Evolutionary conservation across 116 monocot species (phyloP), one percentile per base, ranked within the genome.

Genomic region (Papilionanthe hybrid): DNA sequence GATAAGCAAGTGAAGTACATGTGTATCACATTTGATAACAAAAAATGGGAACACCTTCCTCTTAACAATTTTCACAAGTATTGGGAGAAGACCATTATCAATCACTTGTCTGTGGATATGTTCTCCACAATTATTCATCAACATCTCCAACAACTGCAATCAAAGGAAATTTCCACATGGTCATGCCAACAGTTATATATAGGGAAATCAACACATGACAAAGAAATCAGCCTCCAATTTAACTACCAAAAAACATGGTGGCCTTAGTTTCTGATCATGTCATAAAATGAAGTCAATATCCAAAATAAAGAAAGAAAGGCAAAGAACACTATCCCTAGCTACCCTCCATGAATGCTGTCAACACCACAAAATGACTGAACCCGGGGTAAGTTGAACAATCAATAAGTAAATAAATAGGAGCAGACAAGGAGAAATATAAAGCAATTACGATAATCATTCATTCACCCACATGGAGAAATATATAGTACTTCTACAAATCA

Each of bases 1-100:
- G 23, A 42, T 25, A 78, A 48, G 37, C 15, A 53, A 28, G 29
- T 18, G 17, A 69, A 53, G 15, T 53, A 4, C 17, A 53, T 18
- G 49, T 53, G 53, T 13, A 32, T 71, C 37, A 18, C 5, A 71
- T 13, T 15, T 37, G 18, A 73, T 29, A 44, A 43, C 42, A 44
- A 73, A 73, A 42, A 67, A 65, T 47, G 28, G 49, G 30, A 49
- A 37, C 9, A 99, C 99, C 95, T 99, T 99, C 85, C 93, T 95
- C 91, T 99, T 99, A 32, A 99, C 99, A 50, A 99, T 93, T 85
- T 99, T 99, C 79, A 95, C 93, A 11, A 99, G 87, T 65, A 93
- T 86, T 13, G 89, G 86, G 76, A 99, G 93, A 84, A 99, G 88
- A 18, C 89, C 90, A 82, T 83, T 91, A 80, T 99, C 99, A 77